These are phyloP conservation scores for Hypoxylon sp. DNA, from an alignment of 2,329 filamentous ascomycete genomes.

Conservation along the genomic window DNA sequence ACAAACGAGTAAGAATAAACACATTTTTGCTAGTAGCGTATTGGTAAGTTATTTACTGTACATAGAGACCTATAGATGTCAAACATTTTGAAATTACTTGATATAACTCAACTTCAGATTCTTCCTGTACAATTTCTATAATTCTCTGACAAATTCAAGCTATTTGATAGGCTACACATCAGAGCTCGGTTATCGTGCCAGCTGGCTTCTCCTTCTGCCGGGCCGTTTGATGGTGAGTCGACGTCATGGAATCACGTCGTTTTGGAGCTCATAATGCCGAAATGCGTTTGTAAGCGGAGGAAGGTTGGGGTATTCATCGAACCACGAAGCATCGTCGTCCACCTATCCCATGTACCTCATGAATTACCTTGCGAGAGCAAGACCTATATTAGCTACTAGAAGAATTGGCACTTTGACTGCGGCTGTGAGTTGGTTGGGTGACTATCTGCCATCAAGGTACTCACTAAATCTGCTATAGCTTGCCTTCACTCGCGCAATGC, in stretches of 20 bases:
- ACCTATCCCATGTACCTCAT: conserved; percentile 50
- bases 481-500: conserved; percentile 70
- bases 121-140: neutral
- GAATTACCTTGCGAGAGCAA: conserved; percentile 58
- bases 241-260: conserved; percentile 43
- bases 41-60: too few species aligned
- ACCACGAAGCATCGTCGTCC: conserved; percentile 12
- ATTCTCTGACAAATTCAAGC: conserved; percentile 20
- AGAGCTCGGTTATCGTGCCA: conserved; percentile 9
- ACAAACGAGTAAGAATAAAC: too few species aligned
- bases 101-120: neutral
- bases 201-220: conserved; percentile 2
- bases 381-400: conserved; percentile 52
- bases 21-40: too few species aligned
- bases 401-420: conserved; percentile 50
- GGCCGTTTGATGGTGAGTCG: conserved; percentile 31
- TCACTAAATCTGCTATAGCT: conserved; percentile 47
- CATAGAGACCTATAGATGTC: too few species aligned
- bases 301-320: conserved; percentile 1
- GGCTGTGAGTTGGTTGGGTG: conserved; percentile 48
- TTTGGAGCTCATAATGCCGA: conserved; percentile 10
- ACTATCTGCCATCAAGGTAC: conserved; percentile 38
- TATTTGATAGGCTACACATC: conserved; percentile 18
- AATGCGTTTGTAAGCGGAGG: conserved; percentile 45
- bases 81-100: too few species aligned